Evolutionary conservation across 2,329 filamentous ascomycete genomes (phyloP).

Genomic region (Calycina herbarum): DNA sequence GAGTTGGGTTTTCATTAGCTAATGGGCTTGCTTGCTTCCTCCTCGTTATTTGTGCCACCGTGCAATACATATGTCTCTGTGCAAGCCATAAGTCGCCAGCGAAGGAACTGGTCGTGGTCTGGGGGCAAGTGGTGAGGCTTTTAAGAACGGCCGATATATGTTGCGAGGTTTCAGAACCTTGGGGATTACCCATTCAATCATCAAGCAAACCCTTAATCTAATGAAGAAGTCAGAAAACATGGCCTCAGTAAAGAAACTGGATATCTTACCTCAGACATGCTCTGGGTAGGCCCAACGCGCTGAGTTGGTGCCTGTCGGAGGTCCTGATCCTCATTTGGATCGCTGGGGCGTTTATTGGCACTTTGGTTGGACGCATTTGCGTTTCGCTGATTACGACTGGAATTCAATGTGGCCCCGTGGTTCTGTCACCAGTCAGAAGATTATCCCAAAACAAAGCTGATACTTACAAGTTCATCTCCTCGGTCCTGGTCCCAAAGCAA

Average conservation of each 20-base stretch:
- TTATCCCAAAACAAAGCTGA: slow-evolving; percentile 10
- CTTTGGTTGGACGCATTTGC: slow-evolving; percentile 17
- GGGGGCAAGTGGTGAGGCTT: background rate
- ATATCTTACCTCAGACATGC: slow-evolving; percentile 63
- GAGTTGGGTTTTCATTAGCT: slow-evolving; percentile 67
- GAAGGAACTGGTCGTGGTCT: background rate
- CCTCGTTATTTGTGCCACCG: background rate
- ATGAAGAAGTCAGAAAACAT: slow-evolving; percentile 24
- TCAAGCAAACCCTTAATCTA: slow-evolving; percentile 38
- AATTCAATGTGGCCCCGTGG: slow-evolving; percentile 28
- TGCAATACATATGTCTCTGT: background rate
- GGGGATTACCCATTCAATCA: slow-evolving; percentile 32
- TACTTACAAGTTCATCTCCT: slow-evolving; percentile 57
- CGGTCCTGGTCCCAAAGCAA: slow-evolving; percentile 73
- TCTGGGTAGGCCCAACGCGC: slow-evolving; percentile 70
- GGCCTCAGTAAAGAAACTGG: slow-evolving; percentile 15
- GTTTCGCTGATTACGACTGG: slow-evolving; percentile 23
- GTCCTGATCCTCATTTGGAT: background rate
- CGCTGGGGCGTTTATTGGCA: slow-evolving; percentile 15
- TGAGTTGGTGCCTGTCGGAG: slow-evolving; percentile 26
- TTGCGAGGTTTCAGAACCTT: background rate
- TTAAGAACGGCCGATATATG: background rate
- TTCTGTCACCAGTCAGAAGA: slow-evolving; percentile 36
- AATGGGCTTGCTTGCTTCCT: slow-evolving; percentile 16
- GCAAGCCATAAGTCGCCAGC: background rate